These are phyloP conservation scores for Eudorina sp. DNA, from an alignment of 139 green algal species.

Conservation along the genomic window DNA sequence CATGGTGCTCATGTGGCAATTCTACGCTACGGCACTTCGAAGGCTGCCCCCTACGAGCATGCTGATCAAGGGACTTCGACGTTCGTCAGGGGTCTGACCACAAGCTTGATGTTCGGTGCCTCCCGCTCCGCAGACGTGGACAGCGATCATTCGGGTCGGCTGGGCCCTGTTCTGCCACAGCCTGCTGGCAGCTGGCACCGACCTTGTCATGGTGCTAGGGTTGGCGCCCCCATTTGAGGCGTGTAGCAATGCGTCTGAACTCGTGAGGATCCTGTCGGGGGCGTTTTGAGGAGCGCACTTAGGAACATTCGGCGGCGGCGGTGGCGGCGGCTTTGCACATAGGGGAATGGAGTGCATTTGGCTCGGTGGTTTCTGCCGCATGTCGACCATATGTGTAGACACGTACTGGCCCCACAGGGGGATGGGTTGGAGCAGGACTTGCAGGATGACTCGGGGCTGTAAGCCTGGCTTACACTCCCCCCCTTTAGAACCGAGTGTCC, in stretches of 20 bases:
- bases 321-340: no score
- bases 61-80: neutral
- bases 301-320: no score
- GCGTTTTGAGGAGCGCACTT: neutral
- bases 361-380: no score
- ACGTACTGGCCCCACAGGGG: no score
- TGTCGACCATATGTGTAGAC: no score
- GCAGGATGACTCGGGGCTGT: no score
- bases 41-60: slow-evolving; percentile 5
- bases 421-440: no score
- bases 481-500: no score
- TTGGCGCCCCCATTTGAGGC: slow-evolving; percentile 9
- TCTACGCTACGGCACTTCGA: neutral
- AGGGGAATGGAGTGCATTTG: no score
- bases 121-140: slow-evolving; percentile 7
- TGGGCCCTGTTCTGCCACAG: no score
- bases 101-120: neutral
- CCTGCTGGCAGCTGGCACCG: neutral
- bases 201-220: neutral
- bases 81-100: neutral
- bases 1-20: slow-evolving; percentile 1
- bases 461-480: no score
- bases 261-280: neutral
- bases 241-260: neutral
- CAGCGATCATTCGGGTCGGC: neutral